Evolutionary conservation across 208 protist species (phyloP).

Genomic region (Crithidia expoeki): DNA sequence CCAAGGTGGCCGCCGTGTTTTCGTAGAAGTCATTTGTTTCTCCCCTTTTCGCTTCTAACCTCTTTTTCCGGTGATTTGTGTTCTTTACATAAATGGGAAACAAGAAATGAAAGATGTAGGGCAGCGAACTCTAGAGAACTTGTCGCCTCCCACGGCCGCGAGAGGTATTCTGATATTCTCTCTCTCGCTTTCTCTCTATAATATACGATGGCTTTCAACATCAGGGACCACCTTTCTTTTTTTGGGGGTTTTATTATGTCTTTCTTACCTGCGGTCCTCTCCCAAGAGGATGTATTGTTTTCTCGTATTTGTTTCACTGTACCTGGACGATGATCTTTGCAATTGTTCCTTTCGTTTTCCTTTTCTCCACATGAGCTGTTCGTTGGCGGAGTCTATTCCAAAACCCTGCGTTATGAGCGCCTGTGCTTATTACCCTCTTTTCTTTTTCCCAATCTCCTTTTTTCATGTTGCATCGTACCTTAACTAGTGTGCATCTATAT

Average conservation of each 20-base stretch:
- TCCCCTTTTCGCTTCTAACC: background rate
- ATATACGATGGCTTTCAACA: background rate
- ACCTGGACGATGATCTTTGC: conserved; percentile 4
- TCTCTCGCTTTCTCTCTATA: background rate
- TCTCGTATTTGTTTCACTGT: conserved; percentile 3
- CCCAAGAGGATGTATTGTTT: background rate
- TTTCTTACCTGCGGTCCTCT: conserved; percentile 2
- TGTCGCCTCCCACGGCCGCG: too few relatives aligned
- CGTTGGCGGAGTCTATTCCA: background rate
- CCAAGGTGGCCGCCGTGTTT: background rate
- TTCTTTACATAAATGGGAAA: background rate
- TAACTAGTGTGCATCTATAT: too few relatives aligned
- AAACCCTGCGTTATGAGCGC: background rate
- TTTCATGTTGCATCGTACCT: too few relatives aligned
- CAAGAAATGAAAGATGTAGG: too few relatives aligned
- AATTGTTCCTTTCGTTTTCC: conserved; percentile 2
- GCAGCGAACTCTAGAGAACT: too few relatives aligned
- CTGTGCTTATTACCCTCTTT: conserved; percentile 5
- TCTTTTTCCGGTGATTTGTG: background rate
- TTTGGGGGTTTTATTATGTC: conserved; percentile 17
- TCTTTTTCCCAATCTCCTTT: background rate
- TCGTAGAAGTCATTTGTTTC: background rate
- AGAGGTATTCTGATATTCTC: too few relatives aligned
- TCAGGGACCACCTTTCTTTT: background rate
- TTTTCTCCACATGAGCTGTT: background rate